Evolutionary conservation across 2,329 filamentous ascomycete genomes (phyloP).

Genomic region (Colletotrichum trifolii): DNA sequence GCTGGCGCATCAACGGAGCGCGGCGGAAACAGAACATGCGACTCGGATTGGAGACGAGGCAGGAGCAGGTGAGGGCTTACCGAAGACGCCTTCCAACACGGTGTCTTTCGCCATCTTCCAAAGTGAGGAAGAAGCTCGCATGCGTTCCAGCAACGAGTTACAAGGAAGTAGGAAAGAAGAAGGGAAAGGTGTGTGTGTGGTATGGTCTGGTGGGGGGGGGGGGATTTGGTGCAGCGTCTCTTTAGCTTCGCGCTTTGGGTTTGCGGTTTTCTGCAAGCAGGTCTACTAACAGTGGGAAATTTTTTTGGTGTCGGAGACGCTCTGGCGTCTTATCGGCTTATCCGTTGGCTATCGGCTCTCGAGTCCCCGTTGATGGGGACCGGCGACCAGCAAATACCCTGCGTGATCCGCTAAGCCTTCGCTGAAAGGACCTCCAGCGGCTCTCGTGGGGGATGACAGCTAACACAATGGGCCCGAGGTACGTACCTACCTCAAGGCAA

Average conservation of each 20-base stretch:
- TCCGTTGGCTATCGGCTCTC: constrained; percentile 23
- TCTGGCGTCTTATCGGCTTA: constrained; percentile 33
- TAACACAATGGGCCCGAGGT: no score
- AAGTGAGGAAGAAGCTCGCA: constrained; percentile 46
- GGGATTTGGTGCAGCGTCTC: constrained; percentile 10
- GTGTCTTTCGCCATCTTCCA: constrained; percentile 65
- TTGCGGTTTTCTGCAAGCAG: constrained; percentile 31
- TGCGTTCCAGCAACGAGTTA: constrained; percentile 38
- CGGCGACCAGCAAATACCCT: constrained; percentile 23
- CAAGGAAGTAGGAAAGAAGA: constrained; percentile 4
- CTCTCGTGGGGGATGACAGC: constrained; percentile 21
- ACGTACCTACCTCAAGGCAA: no score
- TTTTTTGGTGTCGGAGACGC: constrained; percentile 29
- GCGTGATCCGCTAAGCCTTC: background rate
- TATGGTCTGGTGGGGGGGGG: constrained; percentile 9
- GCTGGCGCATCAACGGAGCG: constrained; percentile 8
- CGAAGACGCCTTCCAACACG: constrained; percentile 68
- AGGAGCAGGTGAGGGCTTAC: constrained; percentile 50
- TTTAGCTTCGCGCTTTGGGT: constrained; percentile 32
- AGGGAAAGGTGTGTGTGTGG: background rate
- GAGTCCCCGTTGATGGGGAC: constrained; percentile 18
- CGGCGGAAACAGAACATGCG: constrained; percentile 11
- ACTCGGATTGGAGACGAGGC: constrained; percentile 11
- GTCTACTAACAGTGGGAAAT: constrained; percentile 18
- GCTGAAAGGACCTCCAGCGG: background rate